Percentiles rank a stretch among this genome's conserved stretches.
Conservation (phyloP, 2,329 filamentous ascomycete species). For the Epichloe sp. region DNA sequence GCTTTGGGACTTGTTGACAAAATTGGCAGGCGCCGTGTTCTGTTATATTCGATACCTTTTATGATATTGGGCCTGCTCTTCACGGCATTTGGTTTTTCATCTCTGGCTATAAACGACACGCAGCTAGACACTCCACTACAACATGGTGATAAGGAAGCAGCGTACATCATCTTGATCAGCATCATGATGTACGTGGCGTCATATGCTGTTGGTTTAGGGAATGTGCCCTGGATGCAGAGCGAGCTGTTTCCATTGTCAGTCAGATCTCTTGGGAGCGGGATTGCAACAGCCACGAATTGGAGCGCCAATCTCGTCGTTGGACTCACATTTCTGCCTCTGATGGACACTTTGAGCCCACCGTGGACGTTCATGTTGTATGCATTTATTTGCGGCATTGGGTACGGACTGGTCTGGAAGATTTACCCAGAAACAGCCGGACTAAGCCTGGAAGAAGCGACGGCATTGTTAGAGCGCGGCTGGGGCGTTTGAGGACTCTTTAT, state of each 20-base stretch:
- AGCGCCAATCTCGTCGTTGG: slow-evolving; percentile 75
- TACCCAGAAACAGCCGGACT: slow-evolving; percentile 83
- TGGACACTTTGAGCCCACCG: slow-evolving; percentile 58
- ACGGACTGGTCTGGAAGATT: slow-evolving; percentile 54
- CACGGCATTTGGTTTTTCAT: slow-evolving; percentile 60
- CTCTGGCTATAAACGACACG: slow-evolving; percentile 34
- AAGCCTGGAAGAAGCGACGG: slow-evolving; percentile 66
- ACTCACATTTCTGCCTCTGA: slow-evolving; percentile 76
- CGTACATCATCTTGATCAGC: slow-evolving; percentile 52
- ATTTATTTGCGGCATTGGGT: slow-evolving; percentile 53
- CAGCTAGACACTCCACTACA: slow-evolving; percentile 3
- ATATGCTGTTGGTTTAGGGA: slow-evolving; percentile 79
- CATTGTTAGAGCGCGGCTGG: slow-evolving; percentile 59
- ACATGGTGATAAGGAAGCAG: slow-evolving; percentile 20
- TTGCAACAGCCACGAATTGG: slow-evolving; percentile 78
- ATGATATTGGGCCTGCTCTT: slow-evolving; percentile 64
- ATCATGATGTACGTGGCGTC: slow-evolving; percentile 75
- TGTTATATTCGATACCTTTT: slow-evolving; percentile 71
- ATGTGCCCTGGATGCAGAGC: slow-evolving; percentile 92
- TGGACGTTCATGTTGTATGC: slow-evolving; percentile 79
- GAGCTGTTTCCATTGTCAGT: slow-evolving; percentile 76
- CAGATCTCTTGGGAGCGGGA: slow-evolving; percentile 56
- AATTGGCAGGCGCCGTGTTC: slow-evolving; percentile 64
- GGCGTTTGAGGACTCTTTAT: slow-evolving; percentile 35
- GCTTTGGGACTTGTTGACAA: slow-evolving; percentile 68